Percentiles rank a stretch among this genome's conserved stretches.
These are phyloP conservation scores for Akanthomyces dipterigenus DNA, from an alignment of 2,329 filamentous ascomycete species.

Conservation along the genomic window DNA sequence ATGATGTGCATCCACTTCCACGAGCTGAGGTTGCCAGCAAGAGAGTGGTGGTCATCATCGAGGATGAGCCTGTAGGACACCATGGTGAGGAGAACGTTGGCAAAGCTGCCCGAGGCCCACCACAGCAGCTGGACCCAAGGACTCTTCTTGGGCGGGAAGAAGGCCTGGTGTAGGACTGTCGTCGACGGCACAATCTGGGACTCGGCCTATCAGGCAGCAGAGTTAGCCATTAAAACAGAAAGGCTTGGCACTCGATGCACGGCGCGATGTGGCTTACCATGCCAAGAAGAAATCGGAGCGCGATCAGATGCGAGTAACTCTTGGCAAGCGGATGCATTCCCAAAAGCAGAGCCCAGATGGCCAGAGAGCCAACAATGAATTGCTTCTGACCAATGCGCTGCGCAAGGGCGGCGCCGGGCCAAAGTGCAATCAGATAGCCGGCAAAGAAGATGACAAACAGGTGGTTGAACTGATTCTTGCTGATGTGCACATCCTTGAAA, in stretches of 20 bases:
- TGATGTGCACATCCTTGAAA: conserved; percentile 20
- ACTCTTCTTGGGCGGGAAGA: conserved; percentile 23
- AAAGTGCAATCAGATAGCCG: conserved; percentile 20
- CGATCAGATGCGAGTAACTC: conserved; percentile 18
- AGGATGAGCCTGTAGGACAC: conserved; percentile 22
- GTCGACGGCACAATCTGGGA: conserved; percentile 23
- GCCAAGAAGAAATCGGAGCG: conserved; percentile 18
- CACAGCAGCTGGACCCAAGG: conserved; percentile 24
- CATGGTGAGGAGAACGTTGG: conserved; percentile 23
- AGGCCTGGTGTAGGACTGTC: conserved; percentile 22
- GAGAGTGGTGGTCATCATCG: conserved; percentile 14
- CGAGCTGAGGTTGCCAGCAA: conserved; percentile 16
- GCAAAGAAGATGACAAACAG: conserved; percentile 19
- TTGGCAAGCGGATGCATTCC: conserved; percentile 19
- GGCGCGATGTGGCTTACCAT: conserved; percentile 14
- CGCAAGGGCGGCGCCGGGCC: conserved; percentile 18
- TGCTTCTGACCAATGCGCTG: conserved; percentile 20
- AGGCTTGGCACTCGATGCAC: not conserved
- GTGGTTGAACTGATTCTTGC: conserved; percentile 18
- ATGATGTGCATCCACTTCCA: conserved; percentile 50
- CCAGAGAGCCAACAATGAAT: conserved; percentile 17
- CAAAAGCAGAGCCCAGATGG: conserved; percentile 19
- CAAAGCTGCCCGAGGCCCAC: conserved; percentile 23
- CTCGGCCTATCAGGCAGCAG: conserved; percentile 16
- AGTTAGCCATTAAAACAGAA: not conserved